Base-by-base conservation (phyloP, 805 yeast species). In the Teunomyces lycoperdinae region DNA sequence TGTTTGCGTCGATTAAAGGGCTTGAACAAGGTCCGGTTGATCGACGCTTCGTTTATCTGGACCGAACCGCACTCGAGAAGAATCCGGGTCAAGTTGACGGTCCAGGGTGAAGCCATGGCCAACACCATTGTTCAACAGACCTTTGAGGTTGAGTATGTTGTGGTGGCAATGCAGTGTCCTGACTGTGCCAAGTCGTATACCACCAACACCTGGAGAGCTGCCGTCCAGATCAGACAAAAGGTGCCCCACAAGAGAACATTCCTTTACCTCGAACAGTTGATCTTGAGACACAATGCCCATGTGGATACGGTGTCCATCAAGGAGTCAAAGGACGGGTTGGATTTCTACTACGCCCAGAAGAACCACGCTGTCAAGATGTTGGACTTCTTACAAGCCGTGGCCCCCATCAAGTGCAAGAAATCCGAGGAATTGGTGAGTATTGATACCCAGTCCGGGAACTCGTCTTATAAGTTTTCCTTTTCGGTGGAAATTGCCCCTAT, bases 1-100 rank as follows among this genome's bases (percentile, higher is more conserved):
- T 88, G 97, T 73, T 74, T 94, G 54, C 83, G 92, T 69, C 81
- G 92, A 64, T 76, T 94, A 61, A 89, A 87, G 58, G 98, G 98
- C 48, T 76, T 94, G 56, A 84, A 81, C 55, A 87, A 87, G 61
- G 94, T 90, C 41, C 76, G 97, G 58, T 74, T 94, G 50, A 83
- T 89, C 36, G 98, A 94, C 71, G 99, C 99, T 2, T 80, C 91
- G 4, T 94, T 91, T 60, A 82, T 95, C 52, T 94, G 99, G 99
- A 94, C 99, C 0, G 99, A 94, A 72, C 99, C 99, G 3, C 99
- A 94, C 68, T 90, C 97, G 26, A 81, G 99, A 68, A 85, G 99
- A 75, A 83, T 92, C 51, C 83, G 90, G 67, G 82, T 95, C 53
- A 90, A 91, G 62, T 71, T 94, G 46, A 89, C 97, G 0, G 96